A percentile compares a stretch with the other conserved stretches of the same genome.
Evolutionary conservation across 2,329 filamentous ascomycete species (phyloP).

Genomic region (Fusarium udum): DNA sequence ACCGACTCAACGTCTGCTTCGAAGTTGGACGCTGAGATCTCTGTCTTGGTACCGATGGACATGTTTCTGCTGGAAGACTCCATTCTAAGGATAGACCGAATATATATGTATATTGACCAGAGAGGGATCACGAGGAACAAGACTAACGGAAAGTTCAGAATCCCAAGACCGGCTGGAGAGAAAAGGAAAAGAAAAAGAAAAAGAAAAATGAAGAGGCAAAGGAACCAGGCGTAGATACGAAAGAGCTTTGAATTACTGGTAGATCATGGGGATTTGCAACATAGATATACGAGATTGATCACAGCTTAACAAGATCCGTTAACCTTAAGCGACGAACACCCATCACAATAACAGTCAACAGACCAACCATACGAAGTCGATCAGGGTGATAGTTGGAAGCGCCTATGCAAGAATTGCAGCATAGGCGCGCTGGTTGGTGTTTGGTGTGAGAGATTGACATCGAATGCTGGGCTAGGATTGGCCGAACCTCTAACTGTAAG

Average conservation of each 20-base stretch:
- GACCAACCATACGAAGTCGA: slow-evolving; percentile 31
- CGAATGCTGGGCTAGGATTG: slow-evolving; percentile 28
- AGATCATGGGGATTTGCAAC: slow-evolving; percentile 8
- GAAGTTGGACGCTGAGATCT: slow-evolving; percentile 57
- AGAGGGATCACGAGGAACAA: neutral
- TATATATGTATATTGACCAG: neutral
- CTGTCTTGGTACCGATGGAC: slow-evolving; percentile 50
- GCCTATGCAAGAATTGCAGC: slow-evolving; percentile 40
- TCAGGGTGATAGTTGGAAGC: slow-evolving; percentile 32
- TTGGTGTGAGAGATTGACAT: slow-evolving; percentile 28
- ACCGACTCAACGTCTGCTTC: slow-evolving; percentile 55
- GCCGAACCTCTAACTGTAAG: slow-evolving; percentile 5
- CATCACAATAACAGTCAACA: slow-evolving; percentile 1
- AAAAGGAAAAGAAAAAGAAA: slow-evolving; percentile 8
- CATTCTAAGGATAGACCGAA: slow-evolving; percentile 13
- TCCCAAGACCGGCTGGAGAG: slow-evolving; percentile 19
- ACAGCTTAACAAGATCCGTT: slow-evolving; percentile 20
- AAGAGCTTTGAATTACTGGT: neutral
- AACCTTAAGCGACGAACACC: slow-evolving; percentile 26
- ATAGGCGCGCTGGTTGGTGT: slow-evolving; percentile 37
- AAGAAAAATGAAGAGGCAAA: neutral
- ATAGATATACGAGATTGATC: slow-evolving; percentile 38
- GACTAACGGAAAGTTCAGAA: slow-evolving; percentile 12
- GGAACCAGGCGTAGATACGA: neutral
- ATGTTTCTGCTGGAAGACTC: slow-evolving; percentile 32